Conservation (phyloP, 805 yeast species). For the Candida tammaniensis region DNA sequence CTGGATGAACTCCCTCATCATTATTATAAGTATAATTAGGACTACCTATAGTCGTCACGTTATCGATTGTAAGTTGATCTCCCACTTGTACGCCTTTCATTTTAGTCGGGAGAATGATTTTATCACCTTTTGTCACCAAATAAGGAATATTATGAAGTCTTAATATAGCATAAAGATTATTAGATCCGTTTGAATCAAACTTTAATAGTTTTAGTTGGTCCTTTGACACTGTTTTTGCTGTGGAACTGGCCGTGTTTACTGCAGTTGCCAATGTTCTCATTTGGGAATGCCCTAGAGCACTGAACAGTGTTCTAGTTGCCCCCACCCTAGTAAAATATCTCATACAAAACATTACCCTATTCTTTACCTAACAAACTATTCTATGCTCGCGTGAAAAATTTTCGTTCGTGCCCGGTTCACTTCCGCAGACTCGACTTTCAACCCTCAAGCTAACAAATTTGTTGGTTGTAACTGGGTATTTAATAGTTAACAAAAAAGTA, state of each 20-base stretch:
- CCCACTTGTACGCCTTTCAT: slow-evolving; percentile 80
- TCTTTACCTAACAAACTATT: too few species aligned
- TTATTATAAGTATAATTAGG: slow-evolving; percentile 58
- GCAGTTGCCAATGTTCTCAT: slow-evolving; percentile 4
- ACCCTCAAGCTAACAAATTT: too few species aligned
- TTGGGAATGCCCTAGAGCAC: too few species aligned
- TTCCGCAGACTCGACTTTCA: too few species aligned
- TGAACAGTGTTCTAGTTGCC: too few species aligned
- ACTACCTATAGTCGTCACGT: slow-evolving; percentile 81
- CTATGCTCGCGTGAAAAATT: too few species aligned
- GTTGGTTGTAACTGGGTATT: too few species aligned
- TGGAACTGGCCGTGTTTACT: not conserved
- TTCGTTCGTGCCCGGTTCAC: too few species aligned
- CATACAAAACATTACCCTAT: too few species aligned
- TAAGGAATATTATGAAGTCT: slow-evolving; percentile 81
- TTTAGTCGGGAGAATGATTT: slow-evolving; percentile 72
- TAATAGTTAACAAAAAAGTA: too few species aligned
- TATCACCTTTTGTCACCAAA: slow-evolving; percentile 89
- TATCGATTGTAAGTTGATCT: slow-evolving; percentile 68
- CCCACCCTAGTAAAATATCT: too few species aligned
- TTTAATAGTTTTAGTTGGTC: slow-evolving; percentile 37
- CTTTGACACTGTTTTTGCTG: not conserved
- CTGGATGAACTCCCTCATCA: slow-evolving; percentile 21
- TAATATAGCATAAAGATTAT: slow-evolving; percentile 74
- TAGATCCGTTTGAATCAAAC: slow-evolving; percentile 51